Base-by-base conservation (phyloP, 805 yeast genomes). In the Suhomyces prunicola region DNA sequence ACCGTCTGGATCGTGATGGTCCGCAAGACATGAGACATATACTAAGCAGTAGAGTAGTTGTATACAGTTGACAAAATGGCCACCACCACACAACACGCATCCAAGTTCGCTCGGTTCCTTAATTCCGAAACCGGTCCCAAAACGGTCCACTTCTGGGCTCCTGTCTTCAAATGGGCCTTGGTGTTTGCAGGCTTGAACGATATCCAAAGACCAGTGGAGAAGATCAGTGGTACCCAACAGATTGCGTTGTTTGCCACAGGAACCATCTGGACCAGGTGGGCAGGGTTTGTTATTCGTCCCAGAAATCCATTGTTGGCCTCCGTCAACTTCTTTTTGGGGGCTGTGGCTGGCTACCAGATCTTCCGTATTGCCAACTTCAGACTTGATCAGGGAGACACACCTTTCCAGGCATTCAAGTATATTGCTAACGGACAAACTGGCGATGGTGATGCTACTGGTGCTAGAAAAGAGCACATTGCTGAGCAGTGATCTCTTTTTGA, bases 231-330 rank as follows among this genome's bases (percentile, higher is more conserved):
- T 53, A 86, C 96, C 23, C 96, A 89, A 72, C 92, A 88, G 74
- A 68, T 83, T 55, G 96, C 98, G 1, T 78, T 93, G 53, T 80
- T 88, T 62, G 91, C 92, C 46, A 93, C 99, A 1, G 99, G 97
- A 51, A 83, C 84, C 50, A 90, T 93, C 63, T 93, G 99, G 99
- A 93, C 99, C 35, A 84, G 99, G 71, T 93, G 98, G 98, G 91
- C 97, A 13, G 80, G 78, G 1, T 82, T 92, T 72, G 94, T 92
- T 58, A 93, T 93, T 66, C 84, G 77, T 59, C 99, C 99, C 42
- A 86, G 87, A 73, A 93, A 93, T 73, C 79, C 80, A 61, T 75
- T 94, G 56, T 79, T 94, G 60, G 99, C 98, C 4, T 84, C 93
- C 27, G 99, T 93, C 52, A 93, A 93, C 74, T 90, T 91, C 78